Conservation (phyloP, 2,329 filamentous ascomycete species). For the Xylaria sp. region DNA sequence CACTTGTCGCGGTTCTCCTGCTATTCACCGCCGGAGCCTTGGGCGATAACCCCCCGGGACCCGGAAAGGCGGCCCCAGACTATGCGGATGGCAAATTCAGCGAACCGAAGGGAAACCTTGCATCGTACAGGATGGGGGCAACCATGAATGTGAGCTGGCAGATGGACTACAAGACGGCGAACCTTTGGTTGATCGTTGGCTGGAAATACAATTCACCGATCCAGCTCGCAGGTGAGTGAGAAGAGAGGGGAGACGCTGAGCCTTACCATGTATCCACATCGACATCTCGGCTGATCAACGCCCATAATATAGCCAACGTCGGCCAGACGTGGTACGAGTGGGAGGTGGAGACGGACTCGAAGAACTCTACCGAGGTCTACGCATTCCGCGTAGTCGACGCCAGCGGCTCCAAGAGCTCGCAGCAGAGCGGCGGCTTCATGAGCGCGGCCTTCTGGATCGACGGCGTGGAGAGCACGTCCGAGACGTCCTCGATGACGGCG, state of each 20-base stretch:
- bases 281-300: background rate
- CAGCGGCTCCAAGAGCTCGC: conserved; percentile 16
- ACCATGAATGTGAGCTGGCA: conserved; percentile 32
- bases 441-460: conserved; percentile 29
- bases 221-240: conserved; percentile 27
- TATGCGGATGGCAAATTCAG: conserved; percentile 28
- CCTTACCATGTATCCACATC: background rate
- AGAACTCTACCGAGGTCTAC: conserved; percentile 30
- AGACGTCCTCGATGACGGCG: conserved; percentile 7
- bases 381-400: conserved; percentile 29
- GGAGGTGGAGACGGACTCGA: conserved; percentile 29
- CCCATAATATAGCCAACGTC: conserved; percentile 26
- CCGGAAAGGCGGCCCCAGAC: conserved; percentile 23
- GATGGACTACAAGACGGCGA: conserved; percentile 28
- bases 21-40: conserved; percentile 9
- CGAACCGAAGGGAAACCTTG: conserved; percentile 22
- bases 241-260: too few species aligned
- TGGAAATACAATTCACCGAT: conserved; percentile 26
- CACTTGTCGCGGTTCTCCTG: conserved; percentile 13
- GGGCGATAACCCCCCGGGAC: conserved; percentile 22
- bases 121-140: conserved; percentile 23
- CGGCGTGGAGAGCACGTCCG: conserved; percentile 7
- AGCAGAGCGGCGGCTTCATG: conserved; percentile 25
- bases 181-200: conserved; percentile 29
- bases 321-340: conserved; percentile 29